Base-by-base conservation (phyloP, 495 filamentous ascomycete genomes). In the Neurospora sp. region DNA sequence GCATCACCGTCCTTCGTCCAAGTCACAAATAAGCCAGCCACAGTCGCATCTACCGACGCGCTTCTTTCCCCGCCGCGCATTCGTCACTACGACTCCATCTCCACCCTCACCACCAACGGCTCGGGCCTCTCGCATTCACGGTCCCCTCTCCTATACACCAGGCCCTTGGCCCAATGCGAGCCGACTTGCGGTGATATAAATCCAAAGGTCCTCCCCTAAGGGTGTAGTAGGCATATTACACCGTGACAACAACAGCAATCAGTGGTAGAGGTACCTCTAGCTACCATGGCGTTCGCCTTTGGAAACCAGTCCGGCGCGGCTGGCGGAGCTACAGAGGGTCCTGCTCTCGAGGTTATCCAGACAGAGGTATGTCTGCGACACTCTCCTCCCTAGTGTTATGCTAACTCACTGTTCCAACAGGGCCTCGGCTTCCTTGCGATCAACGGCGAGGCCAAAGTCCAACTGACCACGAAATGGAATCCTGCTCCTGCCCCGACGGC, bases 381-480 rank as follows among this genome's bases (percentile, higher is more conserved):
- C 44, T 11, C n/a, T 5, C 16, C 40, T 27, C 68, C 69, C 8
- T 69, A 10, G 35, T 10, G 18, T 41, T 39, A 44, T 72, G 73
- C 72, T 77, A 70, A 76, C 73, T 18, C 42, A n/a, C 3, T 12
- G 71, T 4, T 18, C 48, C 20, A 73, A 9, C 73, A 96, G 93
- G 88, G 88, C 75, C 83, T 99, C 46, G 94, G 93, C 2, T 98
- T 98, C 81, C 87, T 91, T 75, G 87, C 93, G 18, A 78, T 97
- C 38, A 85, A 88, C 39, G 90, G 93, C 74, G 96, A 97, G 72
- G 88, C 89, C 69, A 96, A 94, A 79, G 81, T 99, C 75, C 90
- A 89, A 76, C 87, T 98, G 61, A 90, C 93, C 1, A 86, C 92
- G 44, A 87, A 90, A 78, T 99, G 95, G 92, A 89, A 92, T 40